phyloP scores from a whole-genome alignment of 257 asterid genomes.

The Coffea canephora region DNA sequence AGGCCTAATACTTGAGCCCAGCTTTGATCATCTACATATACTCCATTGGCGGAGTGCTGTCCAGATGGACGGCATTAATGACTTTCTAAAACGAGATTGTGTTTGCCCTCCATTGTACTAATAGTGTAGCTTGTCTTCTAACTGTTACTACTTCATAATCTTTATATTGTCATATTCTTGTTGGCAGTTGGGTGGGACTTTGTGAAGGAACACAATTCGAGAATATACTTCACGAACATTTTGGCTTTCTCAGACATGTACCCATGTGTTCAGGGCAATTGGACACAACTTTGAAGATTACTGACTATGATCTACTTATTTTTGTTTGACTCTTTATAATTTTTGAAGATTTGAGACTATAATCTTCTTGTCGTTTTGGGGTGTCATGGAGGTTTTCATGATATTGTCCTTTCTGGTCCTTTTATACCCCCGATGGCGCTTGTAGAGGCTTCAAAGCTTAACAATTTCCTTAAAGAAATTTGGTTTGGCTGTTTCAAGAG shows the following conservation, averaged over 20 bases:
- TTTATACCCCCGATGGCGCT: neutral
- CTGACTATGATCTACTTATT: neutral
- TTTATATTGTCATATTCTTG: constrained; percentile 12
- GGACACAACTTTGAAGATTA: neutral
- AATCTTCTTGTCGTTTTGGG: neutral
- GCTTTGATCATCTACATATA: neutral
- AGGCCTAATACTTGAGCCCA: neutral
- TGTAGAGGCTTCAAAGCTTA: neutral
- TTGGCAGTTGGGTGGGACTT: constrained; percentile 88
- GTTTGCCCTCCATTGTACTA: neutral
- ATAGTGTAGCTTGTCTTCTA: neutral
- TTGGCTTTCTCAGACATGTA: neutral
- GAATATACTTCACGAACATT: neutral
- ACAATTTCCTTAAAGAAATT: neutral
- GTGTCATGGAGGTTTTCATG: neutral
- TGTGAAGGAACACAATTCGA: constrained; percentile 34
- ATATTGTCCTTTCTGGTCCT: neutral
- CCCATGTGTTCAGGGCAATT: neutral
- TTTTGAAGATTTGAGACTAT: neutral
- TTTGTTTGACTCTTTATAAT: constrained; percentile 7
- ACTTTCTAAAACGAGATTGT: neutral
- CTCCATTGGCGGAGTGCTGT: neutral
- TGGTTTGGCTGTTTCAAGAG: neutral
- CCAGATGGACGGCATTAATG: neutral
- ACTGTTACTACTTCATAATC: neutral